These are phyloP conservation scores for Aspergillus nanangensis DNA, from an alignment of 495 filamentous ascomycete species.

Conservation along the genomic window DNA sequence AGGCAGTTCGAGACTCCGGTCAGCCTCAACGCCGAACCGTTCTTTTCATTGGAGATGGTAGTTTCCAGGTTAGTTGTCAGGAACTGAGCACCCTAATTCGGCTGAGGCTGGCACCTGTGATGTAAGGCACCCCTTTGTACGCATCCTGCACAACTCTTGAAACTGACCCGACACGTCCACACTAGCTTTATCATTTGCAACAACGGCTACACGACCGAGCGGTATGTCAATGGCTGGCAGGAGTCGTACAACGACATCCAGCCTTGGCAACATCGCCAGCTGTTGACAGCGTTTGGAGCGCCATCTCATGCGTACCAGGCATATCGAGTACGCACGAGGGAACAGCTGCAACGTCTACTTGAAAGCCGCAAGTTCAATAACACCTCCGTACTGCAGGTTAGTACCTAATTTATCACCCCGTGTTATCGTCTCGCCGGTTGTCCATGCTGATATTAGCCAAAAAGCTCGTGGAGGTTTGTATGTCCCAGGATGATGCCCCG, in stretches of 20 bases:
- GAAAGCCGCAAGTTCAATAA: background rate
- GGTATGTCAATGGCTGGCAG: background rate
- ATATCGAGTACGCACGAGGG: background rate
- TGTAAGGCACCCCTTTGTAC: background rate
- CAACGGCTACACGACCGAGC: background rate
- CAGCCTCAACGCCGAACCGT: conserved; percentile 19
- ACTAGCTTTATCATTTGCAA: background rate
- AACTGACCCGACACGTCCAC: no score
- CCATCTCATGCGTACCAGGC: background rate
- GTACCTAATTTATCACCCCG: no score
- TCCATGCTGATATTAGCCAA: no score
- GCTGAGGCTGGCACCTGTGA: background rate
- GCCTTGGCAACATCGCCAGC: background rate
- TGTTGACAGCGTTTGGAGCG: background rate
- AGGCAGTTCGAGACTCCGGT: conserved; percentile 30
- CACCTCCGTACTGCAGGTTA: background rate
- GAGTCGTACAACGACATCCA: background rate
- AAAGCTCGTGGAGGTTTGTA: no score
- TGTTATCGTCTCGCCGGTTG: no score
- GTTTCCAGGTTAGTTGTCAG: conserved; percentile 73
- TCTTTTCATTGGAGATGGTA: conserved; percentile 79
- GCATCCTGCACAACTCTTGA: background rate
- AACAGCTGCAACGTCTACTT: background rate
- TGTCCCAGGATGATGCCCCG: no score
- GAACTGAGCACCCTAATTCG: conserved; percentile 71